Base-by-base conservation (phyloP, 805 yeast species). In the Naumovozyma dairenensis region DNA sequence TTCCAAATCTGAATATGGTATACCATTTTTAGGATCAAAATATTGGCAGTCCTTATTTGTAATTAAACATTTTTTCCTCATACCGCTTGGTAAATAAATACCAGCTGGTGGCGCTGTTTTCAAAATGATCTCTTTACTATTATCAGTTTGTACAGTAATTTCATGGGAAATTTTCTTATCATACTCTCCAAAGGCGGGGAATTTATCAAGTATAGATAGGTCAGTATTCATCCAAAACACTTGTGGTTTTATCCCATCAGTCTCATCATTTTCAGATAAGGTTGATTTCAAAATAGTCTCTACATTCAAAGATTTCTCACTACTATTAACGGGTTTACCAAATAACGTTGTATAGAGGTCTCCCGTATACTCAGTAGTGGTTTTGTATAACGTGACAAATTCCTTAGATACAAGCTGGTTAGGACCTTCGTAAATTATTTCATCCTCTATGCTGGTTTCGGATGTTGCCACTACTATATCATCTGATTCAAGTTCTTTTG, bases 11-110 rank as follows among this genome's bases (percentile, higher is more conserved):
- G 78, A 70, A 58, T 92, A 92, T 2, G 95, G 93, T 33, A 92
- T 72, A 24, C 94, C 94, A 19, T 80, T 76, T 24, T 73, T 68
- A 0, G 97, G 97, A 62, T 89, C 97, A 43, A 80, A 77, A 57
- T 84, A 89, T 49, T 74, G 71, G 25, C 60, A 55, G 13, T 92
- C 94, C 30, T 76, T 77, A 32, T 70, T 70, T 3, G 85, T 76
- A 28, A 87, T 75, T 17, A 78, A 63, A 66, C 95, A 80, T 57
- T 74, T 71, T 48, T 67, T 65, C 55, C 74, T 77, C 33, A 67
- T 67, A 19, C 82, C 85, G 16, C 20, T 31, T 54, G 67, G 82
- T 37, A 80, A 61, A 42, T 77, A 71, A 20, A 80, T 74, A 13
- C 89, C 89, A 3, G 76, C 65, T 3, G 89, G 92, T 1, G 89